Percentiles rank a stretch among this genome's conserved stretches.
Conservation (phyloP, 2,329 filamentous ascomycete genomes). For the Diaporthe vaccinii region DNA sequence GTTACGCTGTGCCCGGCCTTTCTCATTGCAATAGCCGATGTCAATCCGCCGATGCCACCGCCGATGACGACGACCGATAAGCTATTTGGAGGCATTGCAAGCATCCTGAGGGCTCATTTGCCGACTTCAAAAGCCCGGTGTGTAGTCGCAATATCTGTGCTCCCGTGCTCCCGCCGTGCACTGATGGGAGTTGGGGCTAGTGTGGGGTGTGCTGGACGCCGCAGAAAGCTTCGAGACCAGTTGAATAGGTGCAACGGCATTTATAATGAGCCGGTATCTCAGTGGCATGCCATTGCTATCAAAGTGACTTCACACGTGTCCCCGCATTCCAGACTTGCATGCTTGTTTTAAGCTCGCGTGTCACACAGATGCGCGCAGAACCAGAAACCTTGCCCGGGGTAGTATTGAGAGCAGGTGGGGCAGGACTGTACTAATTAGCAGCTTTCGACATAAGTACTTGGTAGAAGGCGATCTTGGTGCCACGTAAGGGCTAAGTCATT, state of each 20-base stretch:
- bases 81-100: not conserved
- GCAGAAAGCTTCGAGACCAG: not conserved
- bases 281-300: not conserved
- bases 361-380: not conserved
- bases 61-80: conserved; percentile 17
- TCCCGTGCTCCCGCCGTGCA: not conserved
- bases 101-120: not conserved
- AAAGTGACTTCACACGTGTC: not conserved
- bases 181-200: not conserved
- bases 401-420: not conserved
- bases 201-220: not conserved
- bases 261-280: not conserved
- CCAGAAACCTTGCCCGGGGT: not conserved
- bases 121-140: not conserved
- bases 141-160: not conserved
- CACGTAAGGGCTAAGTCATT: not conserved
- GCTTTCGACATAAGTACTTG: not conserved
- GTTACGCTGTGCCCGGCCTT: conserved; percentile 15
- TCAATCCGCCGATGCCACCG: conserved; percentile 17
- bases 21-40: conserved; percentile 13
- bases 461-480: not conserved
- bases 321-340: not conserved
- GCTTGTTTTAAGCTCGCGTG: not conserved
- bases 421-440: not conserved
- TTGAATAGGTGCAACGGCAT: not conserved